Conservation (phyloP, 2,329 filamentous ascomycete genomes). For the Aspergillus fischeri region DNA sequence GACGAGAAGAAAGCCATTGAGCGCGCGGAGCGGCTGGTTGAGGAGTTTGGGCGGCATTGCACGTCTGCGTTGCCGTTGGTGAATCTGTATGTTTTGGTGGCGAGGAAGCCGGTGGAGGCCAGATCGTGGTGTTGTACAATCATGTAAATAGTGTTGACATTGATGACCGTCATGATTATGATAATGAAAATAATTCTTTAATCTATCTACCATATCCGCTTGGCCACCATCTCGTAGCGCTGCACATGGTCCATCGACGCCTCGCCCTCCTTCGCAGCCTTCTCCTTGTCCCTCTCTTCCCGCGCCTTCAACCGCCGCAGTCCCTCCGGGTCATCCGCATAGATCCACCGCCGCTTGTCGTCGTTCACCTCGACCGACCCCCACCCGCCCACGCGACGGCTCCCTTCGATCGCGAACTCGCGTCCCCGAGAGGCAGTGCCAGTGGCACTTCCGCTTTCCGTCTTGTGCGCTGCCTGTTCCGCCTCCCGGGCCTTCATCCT, state of each 20-base stretch:
- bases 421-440: constrained; percentile 27
- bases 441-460: constrained; percentile 16
- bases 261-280: constrained; percentile 50
- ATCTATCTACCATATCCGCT: constrained; percentile 80
- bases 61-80: constrained; percentile 10
- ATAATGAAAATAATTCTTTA: background rate
- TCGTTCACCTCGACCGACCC: constrained; percentile 85
- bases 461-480: constrained; percentile 8
- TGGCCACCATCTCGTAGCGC: constrained; percentile 92
- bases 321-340: constrained; percentile 75
- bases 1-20: constrained; percentile 5
- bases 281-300: constrained; percentile 57
- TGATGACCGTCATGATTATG: background rate
- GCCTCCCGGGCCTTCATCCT: constrained; percentile 70
- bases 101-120: constrained; percentile 1
- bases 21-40: constrained; percentile 10
- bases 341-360: constrained; percentile 79
- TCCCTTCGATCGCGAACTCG: constrained; percentile 62
- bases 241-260: constrained; percentile 63
- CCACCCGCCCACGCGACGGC: constrained; percentile 73
- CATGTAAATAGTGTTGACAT: background rate
- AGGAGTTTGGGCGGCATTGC: constrained; percentile 15
- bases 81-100: constrained; percentile 17
- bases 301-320: constrained; percentile 60
- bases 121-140: background rate